A percentile compares a stretch with the other conserved stretches of the same genome.
Conservation (phyloP, 2,329 filamentous ascomycete genomes). For the Microsporum canis region DNA sequence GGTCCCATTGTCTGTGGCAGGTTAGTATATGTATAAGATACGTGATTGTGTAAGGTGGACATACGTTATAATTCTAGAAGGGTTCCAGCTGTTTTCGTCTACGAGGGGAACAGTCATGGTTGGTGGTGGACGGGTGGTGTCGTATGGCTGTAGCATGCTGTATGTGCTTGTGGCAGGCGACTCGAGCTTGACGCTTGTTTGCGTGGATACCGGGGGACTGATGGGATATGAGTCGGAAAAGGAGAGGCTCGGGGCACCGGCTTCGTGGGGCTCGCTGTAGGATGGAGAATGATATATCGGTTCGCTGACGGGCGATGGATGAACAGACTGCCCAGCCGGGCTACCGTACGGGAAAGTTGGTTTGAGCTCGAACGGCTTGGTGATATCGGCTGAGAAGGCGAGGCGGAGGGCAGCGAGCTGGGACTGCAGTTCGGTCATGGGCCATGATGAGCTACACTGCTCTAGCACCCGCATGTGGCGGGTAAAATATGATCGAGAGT, state of each 20-base stretch:
- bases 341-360: slow-evolving; percentile 78
- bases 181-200: slow-evolving; percentile 61
- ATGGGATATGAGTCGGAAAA: slow-evolving; percentile 48
- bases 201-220: slow-evolving; percentile 66
- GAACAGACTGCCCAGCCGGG: slow-evolving; percentile 44
- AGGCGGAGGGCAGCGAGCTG: slow-evolving; percentile 82
- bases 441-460: slow-evolving; percentile 68
- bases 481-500: slow-evolving; percentile 80
- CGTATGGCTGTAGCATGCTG: slow-evolving; percentile 26
- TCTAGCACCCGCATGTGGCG: slow-evolving; percentile 91
- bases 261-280: slow-evolving; percentile 6
- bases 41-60: slow-evolving; percentile 26
- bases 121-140: slow-evolving; percentile 20
- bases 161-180: slow-evolving; percentile 54
- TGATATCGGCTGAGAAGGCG: slow-evolving; percentile 78
- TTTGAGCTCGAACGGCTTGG: slow-evolving; percentile 80
- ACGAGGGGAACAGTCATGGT: slow-evolving; percentile 47
- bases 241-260: background rate
- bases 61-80: slow-evolving; percentile 80
- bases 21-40: background rate
- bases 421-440: slow-evolving; percentile 77
- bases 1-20: slow-evolving; percentile 71
- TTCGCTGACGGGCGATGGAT: background rate
- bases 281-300: slow-evolving; percentile 21
- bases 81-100: slow-evolving; percentile 68